Conservation (phyloP, 352 stramenopile genomes). For the Globisporangium splendens region DNA sequence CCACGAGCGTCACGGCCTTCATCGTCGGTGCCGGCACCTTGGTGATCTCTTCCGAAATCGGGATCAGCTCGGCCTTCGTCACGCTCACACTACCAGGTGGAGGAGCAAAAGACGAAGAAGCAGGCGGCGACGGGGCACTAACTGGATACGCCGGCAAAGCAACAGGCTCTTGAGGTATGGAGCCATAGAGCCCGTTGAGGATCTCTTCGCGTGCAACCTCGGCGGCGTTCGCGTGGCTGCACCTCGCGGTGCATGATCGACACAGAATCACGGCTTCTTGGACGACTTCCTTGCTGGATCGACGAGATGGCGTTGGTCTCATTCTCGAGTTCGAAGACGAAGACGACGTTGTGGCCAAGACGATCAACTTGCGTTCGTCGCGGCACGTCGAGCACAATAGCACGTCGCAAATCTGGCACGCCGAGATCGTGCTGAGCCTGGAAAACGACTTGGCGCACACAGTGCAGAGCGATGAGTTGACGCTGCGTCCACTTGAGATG, state of each 20-base stretch:
- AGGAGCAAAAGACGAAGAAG: no score
- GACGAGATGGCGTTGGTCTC: no score
- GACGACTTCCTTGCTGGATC: not conserved
- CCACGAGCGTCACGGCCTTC: not conserved
- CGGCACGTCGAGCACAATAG: constrained; percentile 13
- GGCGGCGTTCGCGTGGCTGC: not conserved
- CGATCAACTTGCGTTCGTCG: constrained; percentile 6
- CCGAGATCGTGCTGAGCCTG: not conserved
- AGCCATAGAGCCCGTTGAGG: constrained; percentile 5
- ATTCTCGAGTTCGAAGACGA: constrained; percentile 1
- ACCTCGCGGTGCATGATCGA: not conserved
- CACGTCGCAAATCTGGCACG: constrained; percentile 8
- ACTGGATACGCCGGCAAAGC: not conserved
- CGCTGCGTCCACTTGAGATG: not conserved
- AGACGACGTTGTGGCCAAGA: not conserved
- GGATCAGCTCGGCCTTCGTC: not conserved
- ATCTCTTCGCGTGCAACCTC: constrained; percentile 12
- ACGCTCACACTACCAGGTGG: no score
- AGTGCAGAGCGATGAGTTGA: not conserved
- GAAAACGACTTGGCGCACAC: constrained; percentile 8
- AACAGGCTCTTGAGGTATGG: not conserved
- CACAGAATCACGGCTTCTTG: constrained; percentile 3
- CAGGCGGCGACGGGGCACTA: not conserved
- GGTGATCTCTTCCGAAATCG: not conserved
- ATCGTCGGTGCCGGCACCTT: not conserved